Base-by-base conservation (phyloP, 768 basidiomycete genomes). In the Leccinum obscurum region DNA sequence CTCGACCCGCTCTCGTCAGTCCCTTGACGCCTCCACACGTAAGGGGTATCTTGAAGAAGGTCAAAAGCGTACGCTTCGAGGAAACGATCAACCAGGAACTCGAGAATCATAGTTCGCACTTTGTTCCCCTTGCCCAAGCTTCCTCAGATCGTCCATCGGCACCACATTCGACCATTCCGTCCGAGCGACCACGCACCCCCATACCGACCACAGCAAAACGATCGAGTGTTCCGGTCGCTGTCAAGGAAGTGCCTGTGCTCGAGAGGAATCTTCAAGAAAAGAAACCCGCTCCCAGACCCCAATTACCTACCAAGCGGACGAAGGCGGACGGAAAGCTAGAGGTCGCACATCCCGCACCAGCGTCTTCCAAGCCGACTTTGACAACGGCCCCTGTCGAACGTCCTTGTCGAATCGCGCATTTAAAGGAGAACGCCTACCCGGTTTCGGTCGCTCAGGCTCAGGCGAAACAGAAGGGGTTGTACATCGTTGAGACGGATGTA, bases 61-160 rank as follows among this genome's bases (percentile, higher is more conserved):
- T 63, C 60, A 78, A 78, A 70, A 73, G 66, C 48, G 77, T 78
- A 41, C 76, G 77, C 35, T 78, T 78, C 61, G 72, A 73, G 28
- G 73, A 73, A 35, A 9, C 22, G 50, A 37, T 54, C 37, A 34
- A 6, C 56, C 52, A 41, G 14, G 66, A 62, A 32, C 28, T 49
- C n/a, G 46, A 57, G 34, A 59, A 39, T 20, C 34, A 10, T 41
- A 15, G 52, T 7, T 37, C 32, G 2, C 9, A 32, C 30, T 10
- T 32, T 28, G 50, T 26, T 14, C n/a, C 50, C 46, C n/a, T 55
- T 44, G 17, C 49, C 35, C 61, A 55, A 35, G 30, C 49, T 26
- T 34, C 61, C 17, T 41, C 34, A 3, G 60, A 62, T 46, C 41
- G 53, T 20, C 50, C 57, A 17, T 66, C 58, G 26, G 52, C 71